Evolutionary conservation across 1,284 basidiomycete species (phyloP), one percentile per base, ranked within the genome.

Genomic region (Clitocybe nebularis): DNA sequence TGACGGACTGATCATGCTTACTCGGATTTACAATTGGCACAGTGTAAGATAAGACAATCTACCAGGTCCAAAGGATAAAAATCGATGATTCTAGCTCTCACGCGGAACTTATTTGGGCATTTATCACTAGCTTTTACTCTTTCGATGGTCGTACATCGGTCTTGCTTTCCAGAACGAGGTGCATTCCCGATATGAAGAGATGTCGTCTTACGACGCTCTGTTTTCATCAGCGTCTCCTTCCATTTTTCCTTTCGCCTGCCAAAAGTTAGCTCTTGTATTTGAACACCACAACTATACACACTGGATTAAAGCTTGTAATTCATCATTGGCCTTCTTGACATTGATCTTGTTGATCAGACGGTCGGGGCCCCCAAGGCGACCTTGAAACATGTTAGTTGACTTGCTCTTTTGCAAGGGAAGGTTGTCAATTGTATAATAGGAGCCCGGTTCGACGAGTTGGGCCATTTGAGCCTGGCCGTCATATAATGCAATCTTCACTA

Each of bases 361-460:
- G 43, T 79, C 72, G n/a, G 65, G 55, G 4, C 80, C 81, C n/a
- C 79, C 79, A 36, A 86, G 57, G 24, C 62, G 63, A 16, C 76
- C 79, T 36, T 69, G 57, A 29, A 64, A 61, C 10, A 70, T 55
- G 14, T 53, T 49, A 22, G 60, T 55, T 4, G 60, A 55, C 3
- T 54, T 44, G 37, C 57, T 66, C 26, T 60, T 56, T 46, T 62
- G 68, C 44, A 84, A 47, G 19, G 75, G 67, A 44, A 85, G 51
- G 44, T 79, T 79, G 25, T 64, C 63, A 34, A 87, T 68, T 6
- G 58, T 55, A 48, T 74, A 75, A 45, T 67, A 70, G 9, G 64
- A 58, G 8, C 79, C 78, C 5, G 55, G 41, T 23, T 55, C 46
- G 14, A 83, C 54, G 8, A 58, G 56, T 26, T 63, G 62, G 3